phyloP scores from a whole-genome alignment of 306 rosid species.

The Malus domestica region DNA sequence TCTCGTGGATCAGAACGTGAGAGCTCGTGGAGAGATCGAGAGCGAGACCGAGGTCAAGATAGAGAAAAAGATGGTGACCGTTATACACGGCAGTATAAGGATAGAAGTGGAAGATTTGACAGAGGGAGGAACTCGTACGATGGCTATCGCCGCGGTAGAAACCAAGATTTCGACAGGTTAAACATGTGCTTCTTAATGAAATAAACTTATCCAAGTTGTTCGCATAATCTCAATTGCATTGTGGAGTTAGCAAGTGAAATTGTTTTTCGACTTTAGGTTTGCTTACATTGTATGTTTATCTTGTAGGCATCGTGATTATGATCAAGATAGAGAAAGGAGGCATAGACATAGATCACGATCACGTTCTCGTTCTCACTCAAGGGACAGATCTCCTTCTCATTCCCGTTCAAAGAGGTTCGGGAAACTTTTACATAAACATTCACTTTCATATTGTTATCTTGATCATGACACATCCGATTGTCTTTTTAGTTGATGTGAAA shows the following conservation, averaged over 20 bases:
- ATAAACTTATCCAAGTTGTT: neutral
- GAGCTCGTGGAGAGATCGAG: conserved; percentile 36
- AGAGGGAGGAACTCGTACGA: conserved; percentile 40
- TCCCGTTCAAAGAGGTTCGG: conserved; percentile 45
- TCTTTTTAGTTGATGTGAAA: neutral
- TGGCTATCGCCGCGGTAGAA: conserved; percentile 25
- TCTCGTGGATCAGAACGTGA: conserved; percentile 47
- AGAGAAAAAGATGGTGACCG: conserved; percentile 34
- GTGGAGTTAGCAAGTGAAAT: neutral
- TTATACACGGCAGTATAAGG: conserved; percentile 35
- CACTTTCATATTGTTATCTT: neutral
- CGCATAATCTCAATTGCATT: neutral
- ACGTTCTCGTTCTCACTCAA: conserved; percentile 37
- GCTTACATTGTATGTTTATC: neutral
- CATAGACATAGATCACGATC: conserved; percentile 35
- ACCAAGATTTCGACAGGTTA: conserved; percentile 52
- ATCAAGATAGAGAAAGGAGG: conserved; percentile 45
- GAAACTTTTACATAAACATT: neutral
- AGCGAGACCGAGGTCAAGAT: conserved; percentile 34
- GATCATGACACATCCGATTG: neutral
- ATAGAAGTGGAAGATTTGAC: conserved; percentile 33
- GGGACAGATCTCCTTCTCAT: conserved; percentile 44
- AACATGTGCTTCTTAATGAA: neutral
- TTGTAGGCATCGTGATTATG: conserved; percentile 40
- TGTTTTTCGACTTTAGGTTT: neutral